Conservation (phyloP, 768 basidiomycete species). For the Hortiboletus campestris region DNA sequence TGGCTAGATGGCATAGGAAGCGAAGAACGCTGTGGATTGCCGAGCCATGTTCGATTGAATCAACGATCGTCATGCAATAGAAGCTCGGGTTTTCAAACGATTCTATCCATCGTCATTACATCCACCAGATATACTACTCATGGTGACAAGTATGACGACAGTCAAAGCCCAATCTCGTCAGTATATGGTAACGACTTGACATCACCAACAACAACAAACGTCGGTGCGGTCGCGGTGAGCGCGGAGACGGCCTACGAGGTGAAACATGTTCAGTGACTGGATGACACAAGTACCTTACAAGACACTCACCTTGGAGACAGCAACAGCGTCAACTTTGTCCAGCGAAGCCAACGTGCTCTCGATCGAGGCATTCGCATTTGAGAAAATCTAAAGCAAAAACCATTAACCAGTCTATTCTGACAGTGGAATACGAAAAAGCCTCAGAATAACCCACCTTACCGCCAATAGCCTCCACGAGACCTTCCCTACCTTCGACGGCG, state of each 20-base stretch:
- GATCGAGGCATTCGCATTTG: conserved; percentile 52
- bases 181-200: conserved; percentile 72
- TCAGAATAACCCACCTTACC: conserved; percentile 49
- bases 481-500: conserved; percentile 66
- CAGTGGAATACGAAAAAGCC: conserved; percentile 2
- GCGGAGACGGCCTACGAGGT: conserved; percentile 49
- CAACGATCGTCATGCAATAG: not conserved
- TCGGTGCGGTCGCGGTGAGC: conserved; percentile 75
- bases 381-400: conserved; percentile 52
- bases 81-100: conserved; percentile 8
- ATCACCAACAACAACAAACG: conserved; percentile 85
- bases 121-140: conserved; percentile 12
- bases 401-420: not conserved
- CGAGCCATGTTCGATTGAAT: not conserved
- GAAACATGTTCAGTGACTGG: not conserved
- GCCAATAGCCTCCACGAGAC: conserved; percentile 59
- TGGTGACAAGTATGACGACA: not conserved
- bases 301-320: conserved; percentile 63
- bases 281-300: not conserved
- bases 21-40: too few species aligned
- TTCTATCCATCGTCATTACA: conserved; percentile 21
- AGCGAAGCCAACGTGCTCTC: conserved; percentile 64
- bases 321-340: conserved; percentile 63
- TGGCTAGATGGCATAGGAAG: too few species aligned
- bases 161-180: conserved; percentile 79